Conservation (phyloP, 495 filamentous ascomycete species). For the Podospora bellae-mahoneyi region DNA sequence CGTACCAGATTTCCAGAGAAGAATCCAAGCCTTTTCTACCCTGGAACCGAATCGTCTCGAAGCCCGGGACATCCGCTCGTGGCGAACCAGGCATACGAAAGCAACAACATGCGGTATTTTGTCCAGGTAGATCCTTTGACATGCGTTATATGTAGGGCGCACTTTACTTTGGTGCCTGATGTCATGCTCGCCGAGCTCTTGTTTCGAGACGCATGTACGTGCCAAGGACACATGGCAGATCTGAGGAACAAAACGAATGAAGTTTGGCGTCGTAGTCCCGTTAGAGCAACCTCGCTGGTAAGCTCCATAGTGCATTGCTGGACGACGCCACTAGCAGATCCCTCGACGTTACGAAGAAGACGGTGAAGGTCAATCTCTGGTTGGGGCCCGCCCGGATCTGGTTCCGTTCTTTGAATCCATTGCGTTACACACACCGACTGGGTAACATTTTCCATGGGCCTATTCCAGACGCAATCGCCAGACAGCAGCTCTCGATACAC, state of each 20-base stretch:
- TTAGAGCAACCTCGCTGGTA: not conserved
- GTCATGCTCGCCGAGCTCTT: not conserved
- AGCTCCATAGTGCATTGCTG: not conserved
- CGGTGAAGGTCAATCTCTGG: not conserved
- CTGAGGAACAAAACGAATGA: not conserved
- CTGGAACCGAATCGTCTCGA: constrained; percentile 7
- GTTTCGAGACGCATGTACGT: not conserved
- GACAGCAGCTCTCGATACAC: not conserved
- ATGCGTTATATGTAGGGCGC: not conserved
- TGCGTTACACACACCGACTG: not conserved
- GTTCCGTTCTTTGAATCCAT: not conserved
- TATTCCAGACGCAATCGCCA: not conserved
- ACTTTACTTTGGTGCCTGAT: not conserved
- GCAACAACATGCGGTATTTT: not conserved
- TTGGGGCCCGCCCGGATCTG: not conserved
- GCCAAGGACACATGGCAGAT: not conserved
- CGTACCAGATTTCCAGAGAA: constrained; percentile 24
- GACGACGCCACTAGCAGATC: not conserved
- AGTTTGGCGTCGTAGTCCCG: not conserved
- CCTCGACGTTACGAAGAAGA: not conserved
- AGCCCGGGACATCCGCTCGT: not conserved
- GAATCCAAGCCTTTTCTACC: constrained; percentile 1
- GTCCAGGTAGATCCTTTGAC: not conserved
- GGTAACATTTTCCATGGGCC: not conserved
- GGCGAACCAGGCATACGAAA: not conserved